Base-by-base conservation (phyloP, 345 rosid genomes). In the Lepidium didymum region DNA sequence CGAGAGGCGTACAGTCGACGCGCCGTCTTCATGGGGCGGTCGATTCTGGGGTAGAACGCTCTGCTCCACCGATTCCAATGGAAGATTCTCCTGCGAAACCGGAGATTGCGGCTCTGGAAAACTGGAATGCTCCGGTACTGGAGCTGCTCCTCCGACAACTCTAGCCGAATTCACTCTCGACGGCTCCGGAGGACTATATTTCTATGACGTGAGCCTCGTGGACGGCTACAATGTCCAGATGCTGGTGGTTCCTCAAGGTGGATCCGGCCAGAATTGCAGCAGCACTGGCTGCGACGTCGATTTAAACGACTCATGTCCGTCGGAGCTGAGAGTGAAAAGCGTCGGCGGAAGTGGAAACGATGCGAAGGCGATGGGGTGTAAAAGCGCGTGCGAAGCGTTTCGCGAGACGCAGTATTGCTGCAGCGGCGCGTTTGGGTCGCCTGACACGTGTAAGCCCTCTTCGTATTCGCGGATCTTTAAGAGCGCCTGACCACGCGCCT, bases 11-110 rank as follows among this genome's bases (percentile, higher is more conserved):
- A 38, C 80, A 53, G 11, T 92, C 23, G 36, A 79, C 21, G 84
- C 89, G 36, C 98, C 98, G 4, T n/a, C 92, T 1, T 78, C 87
- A 10, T 92, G 98, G 98, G 92, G 89, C 1, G 98, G 98, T 70
- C 92, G 96, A 8, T 72, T 92, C 72, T 92, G 98, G 98, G 96
- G 85, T 10, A 81, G 98, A 1, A 92, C 96, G 13, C 78, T 51
- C 64, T 92, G 98, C 72, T 33, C 87, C 15, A 54, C 76, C 10
- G 95, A 84, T 72, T 60, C 95, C 70, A 11, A 79, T 10, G 87
- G 92, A 0, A 81, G 83, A 64, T 84, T 89, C 76, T 72, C 95
- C 3, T 92, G 98, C 72, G 29, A 60, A 3, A 92, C 98, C 11
- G 98, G 81, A 4, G 98, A 92, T 67, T 92, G 96, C 72, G 91